A percentile compares a stretch with the other conserved stretches of the same genome.
These are phyloP conservation scores for Monilinia aucupariae DNA, from an alignment of 2,329 filamentous ascomycete species.

Conservation along the genomic window DNA sequence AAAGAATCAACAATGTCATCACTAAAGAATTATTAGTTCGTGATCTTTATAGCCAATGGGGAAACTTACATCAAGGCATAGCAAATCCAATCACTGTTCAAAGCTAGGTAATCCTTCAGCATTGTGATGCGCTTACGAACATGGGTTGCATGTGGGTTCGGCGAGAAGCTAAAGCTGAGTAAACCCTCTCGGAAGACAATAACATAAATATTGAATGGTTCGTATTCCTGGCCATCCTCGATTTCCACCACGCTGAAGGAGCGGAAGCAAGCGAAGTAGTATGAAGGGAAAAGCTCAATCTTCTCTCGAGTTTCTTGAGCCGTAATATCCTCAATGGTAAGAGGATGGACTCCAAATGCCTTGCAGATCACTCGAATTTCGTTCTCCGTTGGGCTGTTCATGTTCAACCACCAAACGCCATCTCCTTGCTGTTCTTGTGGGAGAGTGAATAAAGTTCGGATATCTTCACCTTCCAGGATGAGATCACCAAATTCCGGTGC, in stretches of 20 bases:
- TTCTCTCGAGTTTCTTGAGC: conserved; percentile 96
- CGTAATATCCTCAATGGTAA: conserved; percentile 94
- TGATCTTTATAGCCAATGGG: neutral
- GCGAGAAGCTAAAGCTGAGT: conserved; percentile 86
- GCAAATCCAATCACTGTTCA: conserved; percentile 98
- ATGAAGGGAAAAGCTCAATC: conserved; percentile 93
- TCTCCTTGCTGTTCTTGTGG: conserved; percentile 58
- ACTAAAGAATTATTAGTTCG: conserved; percentile 39
- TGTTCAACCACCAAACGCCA: conserved; percentile 98
- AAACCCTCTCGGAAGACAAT: conserved; percentile 95
- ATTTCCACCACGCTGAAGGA: conserved; percentile 80
- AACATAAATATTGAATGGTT: conserved; percentile 94
- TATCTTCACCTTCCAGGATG: conserved; percentile 81
- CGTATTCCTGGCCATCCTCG: conserved; percentile 74
- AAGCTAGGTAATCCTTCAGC: conserved; percentile 87
- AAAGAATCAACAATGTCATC: conserved; percentile 98
- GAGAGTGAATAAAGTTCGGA: conserved; percentile 76
- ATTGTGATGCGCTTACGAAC: conserved; percentile 89
- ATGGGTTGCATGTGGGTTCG: conserved; percentile 79
- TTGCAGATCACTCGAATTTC: conserved; percentile 85
- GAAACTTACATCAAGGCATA: conserved; percentile 83
- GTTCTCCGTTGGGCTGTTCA: conserved; percentile 82
- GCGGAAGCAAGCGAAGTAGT: conserved; percentile 97
- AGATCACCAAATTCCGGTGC: conserved; percentile 83
- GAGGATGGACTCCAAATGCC: conserved; percentile 89